A percentile compares a stretch with the other conserved stretches of the same genome.
Evolutionary conservation across 345 rosid genomes (phyloP).

Genomic region (Acer yangbiense): DNA sequence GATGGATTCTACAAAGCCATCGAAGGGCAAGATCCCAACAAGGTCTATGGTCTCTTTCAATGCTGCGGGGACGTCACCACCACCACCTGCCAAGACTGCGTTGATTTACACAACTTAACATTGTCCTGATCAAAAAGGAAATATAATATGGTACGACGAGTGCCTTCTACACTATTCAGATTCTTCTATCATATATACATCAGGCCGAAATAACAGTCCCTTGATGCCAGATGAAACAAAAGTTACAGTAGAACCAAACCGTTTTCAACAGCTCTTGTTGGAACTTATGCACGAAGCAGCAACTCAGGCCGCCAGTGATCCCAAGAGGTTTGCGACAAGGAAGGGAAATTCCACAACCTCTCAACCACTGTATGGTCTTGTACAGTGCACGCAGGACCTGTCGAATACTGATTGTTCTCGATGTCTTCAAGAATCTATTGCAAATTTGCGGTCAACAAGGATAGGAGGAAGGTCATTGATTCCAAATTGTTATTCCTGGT

Average conservation of each 20-base stretch:
- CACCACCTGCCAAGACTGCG: slow-evolving; percentile 36
- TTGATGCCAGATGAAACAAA: too few species aligned
- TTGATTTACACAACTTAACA: slow-evolving; percentile 5
- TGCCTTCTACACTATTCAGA: slow-evolving; percentile 49
- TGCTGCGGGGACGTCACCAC: slow-evolving; percentile 41
- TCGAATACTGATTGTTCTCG: slow-evolving; percentile 1
- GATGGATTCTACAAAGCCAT: slow-evolving; percentile 45
- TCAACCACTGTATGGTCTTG: slow-evolving; percentile 17
- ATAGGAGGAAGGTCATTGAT: slow-evolving; percentile 26
- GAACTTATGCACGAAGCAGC: background rate
- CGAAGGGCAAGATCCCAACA: slow-evolving; percentile 24
- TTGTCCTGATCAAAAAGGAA: slow-evolving; percentile 34
- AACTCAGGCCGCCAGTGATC: background rate
- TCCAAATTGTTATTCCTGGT: slow-evolving; percentile 42
- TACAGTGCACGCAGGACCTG: slow-evolving; percentile 35
- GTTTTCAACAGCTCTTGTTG: slow-evolving; percentile 2
- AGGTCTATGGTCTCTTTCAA: slow-evolving; percentile 41
- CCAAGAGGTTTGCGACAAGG: slow-evolving; percentile 19
- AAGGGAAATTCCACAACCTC: background rate
- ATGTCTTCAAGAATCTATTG: slow-evolving; percentile 26
- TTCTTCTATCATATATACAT: background rate
- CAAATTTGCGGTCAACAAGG: background rate
- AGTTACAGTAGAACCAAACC: too few species aligned
- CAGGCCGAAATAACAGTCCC: too few species aligned
- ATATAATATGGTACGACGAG: slow-evolving; percentile 44